These are phyloP conservation scores for Zarea fungicola DNA, from an alignment of 2,329 filamentous ascomycete species.

Conservation along the genomic window DNA sequence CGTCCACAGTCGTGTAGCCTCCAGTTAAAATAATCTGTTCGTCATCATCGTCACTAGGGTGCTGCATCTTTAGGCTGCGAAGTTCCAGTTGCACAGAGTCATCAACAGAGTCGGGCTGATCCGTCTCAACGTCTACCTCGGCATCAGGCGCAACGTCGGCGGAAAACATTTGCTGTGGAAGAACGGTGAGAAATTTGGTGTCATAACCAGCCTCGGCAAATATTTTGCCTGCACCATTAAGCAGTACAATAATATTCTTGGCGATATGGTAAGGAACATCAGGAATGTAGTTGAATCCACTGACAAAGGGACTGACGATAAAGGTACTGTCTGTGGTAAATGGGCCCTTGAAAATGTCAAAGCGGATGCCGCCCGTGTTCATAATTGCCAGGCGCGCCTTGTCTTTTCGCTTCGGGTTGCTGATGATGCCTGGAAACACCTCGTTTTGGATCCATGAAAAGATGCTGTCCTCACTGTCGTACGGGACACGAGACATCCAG, in stretches of 20 bases:
- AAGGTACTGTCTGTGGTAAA: conserved; percentile 87
- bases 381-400: conserved; percentile 66
- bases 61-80: conserved; percentile 24
- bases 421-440: conserved; percentile 64
- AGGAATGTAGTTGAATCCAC: conserved; percentile 68
- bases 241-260: conserved; percentile 56
- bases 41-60: conserved; percentile 20
- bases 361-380: conserved; percentile 89
- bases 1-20: conserved; percentile 88
- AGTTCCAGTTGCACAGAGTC: conserved; percentile 25
- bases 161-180: conserved; percentile 37
- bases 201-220: conserved; percentile 34
- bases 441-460: conserved; percentile 74
- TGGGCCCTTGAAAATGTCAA: conserved; percentile 88
- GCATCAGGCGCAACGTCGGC: conserved; percentile 7
- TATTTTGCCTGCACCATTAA: conserved; percentile 52
- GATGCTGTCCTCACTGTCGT: conserved; percentile 68
- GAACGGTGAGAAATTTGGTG: conserved; percentile 43
- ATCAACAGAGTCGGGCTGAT: conserved; percentile 19
- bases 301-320: conserved; percentile 83
- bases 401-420: conserved; percentile 51
- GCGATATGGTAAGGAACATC: conserved; percentile 78
- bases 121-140: not conserved
- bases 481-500: conserved; percentile 77
- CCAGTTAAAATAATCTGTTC: conserved; percentile 40